phyloP scores from a whole-genome alignment of 768 basidiomycete genomes.

The Polyporus arcularius region DNA sequence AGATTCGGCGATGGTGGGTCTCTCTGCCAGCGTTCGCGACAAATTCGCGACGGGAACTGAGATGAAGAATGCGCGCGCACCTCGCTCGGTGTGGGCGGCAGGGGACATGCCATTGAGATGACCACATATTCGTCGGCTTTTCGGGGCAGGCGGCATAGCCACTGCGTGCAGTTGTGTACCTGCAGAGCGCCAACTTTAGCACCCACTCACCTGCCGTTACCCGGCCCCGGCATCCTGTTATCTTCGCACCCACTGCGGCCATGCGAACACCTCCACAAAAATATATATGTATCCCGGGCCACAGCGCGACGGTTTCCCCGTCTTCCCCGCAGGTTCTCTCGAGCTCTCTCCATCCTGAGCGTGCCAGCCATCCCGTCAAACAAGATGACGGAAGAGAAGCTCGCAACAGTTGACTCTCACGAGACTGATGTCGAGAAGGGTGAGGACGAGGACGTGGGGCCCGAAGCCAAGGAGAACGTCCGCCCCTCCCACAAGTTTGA shows the following conservation, averaged over 20 bases:
- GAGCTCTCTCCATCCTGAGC: background rate
- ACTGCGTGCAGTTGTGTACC: no score
- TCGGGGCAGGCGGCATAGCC: no score
- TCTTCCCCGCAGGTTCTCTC: background rate
- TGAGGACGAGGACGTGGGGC: conserved; percentile 2
- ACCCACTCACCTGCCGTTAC: background rate
- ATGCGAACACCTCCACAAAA: no score
- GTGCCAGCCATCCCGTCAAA: background rate
- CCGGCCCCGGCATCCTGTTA: background rate
- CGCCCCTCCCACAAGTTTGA: conserved; percentile 18
- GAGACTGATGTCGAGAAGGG: conserved; percentile 16
- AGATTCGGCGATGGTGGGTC: no score
- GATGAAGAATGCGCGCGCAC: no score
- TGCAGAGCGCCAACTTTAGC: background rate
- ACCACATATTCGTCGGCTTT: no score
- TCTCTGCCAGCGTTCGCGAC: no score
- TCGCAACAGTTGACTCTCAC: conserved; percentile 9
- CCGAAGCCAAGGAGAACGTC: background rate
- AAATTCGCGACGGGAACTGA: no score
- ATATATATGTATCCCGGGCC: no score
- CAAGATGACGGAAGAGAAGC: conserved; percentile 7
- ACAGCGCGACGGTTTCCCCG: background rate
- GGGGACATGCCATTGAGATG: no score
- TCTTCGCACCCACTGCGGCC: background rate
- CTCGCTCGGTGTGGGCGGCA: no score